Evolutionary conservation across 1,139 yeast genomes (phyloP), one percentile per base, ranked within the genome.

Genomic region (Geotrichum histeridarum): DNA sequence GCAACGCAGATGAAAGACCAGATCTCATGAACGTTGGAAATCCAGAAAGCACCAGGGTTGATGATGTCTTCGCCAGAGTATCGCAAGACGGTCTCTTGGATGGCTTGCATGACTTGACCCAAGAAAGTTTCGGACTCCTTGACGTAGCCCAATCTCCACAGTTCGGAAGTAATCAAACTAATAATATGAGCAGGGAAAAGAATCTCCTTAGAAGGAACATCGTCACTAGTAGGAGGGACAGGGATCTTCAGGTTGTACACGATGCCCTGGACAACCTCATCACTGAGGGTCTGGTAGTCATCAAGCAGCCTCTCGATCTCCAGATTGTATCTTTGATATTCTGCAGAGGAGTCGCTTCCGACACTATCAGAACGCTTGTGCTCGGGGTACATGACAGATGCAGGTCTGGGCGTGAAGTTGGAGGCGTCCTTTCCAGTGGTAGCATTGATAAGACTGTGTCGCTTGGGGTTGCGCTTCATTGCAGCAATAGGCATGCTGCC

Each of bases 121-220:
- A 93, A 75, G 70, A 93, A 88, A 57, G 83, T 84, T 74, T 93
- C 99, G 66, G 94, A 83, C 70, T 91, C 96, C 63, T 86, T 84
- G 39, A 96, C 90, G 64, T 90, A 79, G 1, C 99, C 98, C 56
- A 91, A 77, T 72, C 98, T 82, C 99, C 99, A 93, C 99, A 93
- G 90, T 70, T 94, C 99, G 64, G 95, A 85, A 59, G 93, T 78
- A 45, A 93, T 86, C 61, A 94, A 86, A 63, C 93, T 91, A 64
- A 93, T 84, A 59, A 93, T 88, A 75, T 97, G 84, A 1, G 98
- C 95, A 43, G 99, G 99, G 83, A 90, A 93, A 54, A 93, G 77
- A 38, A 93, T 95, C 70, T 94, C 99, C 69, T 91, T 89, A 14
- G 94, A 83, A 61, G 89, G 77, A 67, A 86, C 90, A 46, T 88